phyloP scores from a whole-genome alignment of 768 basidiomycete species.

The Cystofilobasidium ferigula region DNA sequence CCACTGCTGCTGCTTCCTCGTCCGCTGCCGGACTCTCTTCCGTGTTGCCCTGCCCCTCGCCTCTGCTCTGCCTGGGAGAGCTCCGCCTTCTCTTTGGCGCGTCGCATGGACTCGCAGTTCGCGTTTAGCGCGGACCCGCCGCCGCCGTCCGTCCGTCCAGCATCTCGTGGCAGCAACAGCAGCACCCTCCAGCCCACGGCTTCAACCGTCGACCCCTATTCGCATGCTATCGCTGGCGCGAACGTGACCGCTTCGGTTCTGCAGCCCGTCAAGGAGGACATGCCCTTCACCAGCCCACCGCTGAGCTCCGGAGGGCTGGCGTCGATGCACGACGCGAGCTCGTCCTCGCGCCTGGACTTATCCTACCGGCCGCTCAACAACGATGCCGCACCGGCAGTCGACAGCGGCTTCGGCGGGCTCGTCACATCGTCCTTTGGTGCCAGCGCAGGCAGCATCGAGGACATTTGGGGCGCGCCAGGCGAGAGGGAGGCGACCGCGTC shows the following conservation, averaged over 20 bases:
- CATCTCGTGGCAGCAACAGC: too few relatives aligned
- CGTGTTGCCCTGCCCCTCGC: too few relatives aligned
- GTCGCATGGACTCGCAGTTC: too few relatives aligned
- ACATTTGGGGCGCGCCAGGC: neutral
- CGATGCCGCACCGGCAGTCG: too few relatives aligned
- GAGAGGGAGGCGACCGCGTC: neutral
- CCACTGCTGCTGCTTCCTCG: too few relatives aligned
- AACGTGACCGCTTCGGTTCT: neutral
- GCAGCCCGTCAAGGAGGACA: slow-evolving; percentile 1
- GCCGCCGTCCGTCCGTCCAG: too few relatives aligned
- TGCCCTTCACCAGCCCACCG: slow-evolving; percentile 1
- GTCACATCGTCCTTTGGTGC: neutral
- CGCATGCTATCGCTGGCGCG: too few relatives aligned
- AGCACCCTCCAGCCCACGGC: neutral
- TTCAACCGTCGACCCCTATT: too few relatives aligned
- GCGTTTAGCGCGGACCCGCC: too few relatives aligned
- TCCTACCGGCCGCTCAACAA: neutral
- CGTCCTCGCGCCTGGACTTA: neutral
- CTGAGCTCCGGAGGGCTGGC: slow-evolving; percentile 1
- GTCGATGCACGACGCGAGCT: neutral
- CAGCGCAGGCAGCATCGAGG: neutral
- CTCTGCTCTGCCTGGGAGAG: too few relatives aligned
- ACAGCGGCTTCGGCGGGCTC: neutral
- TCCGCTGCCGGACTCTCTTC: too few relatives aligned
- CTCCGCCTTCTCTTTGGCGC: too few relatives aligned